Evolutionary conservation across 2,329 filamentous ascomycete species (phyloP).

Genomic region (Colletotrichum sp.): DNA sequence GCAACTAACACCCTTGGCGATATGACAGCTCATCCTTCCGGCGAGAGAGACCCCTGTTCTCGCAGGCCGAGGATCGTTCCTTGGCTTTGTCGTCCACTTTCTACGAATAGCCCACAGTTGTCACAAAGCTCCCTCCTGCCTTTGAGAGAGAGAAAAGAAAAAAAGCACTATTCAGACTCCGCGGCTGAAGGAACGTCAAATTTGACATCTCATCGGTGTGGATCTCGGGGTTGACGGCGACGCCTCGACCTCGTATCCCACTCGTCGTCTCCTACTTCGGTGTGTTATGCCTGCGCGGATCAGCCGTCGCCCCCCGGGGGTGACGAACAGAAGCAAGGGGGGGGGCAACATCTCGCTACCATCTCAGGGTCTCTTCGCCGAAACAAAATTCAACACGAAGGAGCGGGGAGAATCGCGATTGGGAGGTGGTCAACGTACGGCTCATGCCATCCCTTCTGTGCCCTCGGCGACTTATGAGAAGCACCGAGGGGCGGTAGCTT

Average conservation of each 20-base stretch:
- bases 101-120: neutral
- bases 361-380: neutral
- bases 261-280: neutral
- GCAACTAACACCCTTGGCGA: neutral
- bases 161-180: neutral
- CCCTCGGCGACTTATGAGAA: neutral
- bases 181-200: neutral
- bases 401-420: neutral
- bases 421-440: neutral
- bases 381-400: neutral
- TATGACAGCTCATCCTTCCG: slow-evolving; percentile 6
- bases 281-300: slow-evolving; percentile 9
- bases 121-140: neutral
- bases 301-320: neutral
- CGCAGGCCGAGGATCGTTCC: neutral
- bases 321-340: neutral
- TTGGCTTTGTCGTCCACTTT: neutral
- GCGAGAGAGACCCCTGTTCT: neutral
- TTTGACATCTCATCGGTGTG: slow-evolving; percentile 1
- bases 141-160: neutral
- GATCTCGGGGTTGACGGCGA: neutral
- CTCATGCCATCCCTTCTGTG: neutral
- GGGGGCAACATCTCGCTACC: neutral
- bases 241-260: neutral
- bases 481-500: neutral